Evolutionary conservation across 352 stramenopile species (phyloP).

Genomic region (Peronospora destructor): DNA sequence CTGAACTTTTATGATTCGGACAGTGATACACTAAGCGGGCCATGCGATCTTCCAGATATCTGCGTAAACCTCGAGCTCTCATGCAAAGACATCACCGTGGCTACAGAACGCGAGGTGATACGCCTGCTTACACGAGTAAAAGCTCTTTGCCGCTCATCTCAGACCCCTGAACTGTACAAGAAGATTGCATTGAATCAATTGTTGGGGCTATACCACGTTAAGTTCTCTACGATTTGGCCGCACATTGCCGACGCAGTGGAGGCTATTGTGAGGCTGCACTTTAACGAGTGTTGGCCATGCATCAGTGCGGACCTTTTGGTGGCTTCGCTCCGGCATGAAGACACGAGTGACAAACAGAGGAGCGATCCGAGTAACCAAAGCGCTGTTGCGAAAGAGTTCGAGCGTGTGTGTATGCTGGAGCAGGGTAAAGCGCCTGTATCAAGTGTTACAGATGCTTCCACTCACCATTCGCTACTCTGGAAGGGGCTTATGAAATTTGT

Average conservation of each 20-base stretch:
- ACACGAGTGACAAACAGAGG: conserved; percentile 14
- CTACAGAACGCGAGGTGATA: conserved; percentile 79
- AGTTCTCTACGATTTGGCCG: conserved; percentile 82
- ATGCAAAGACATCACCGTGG: conserved; percentile 47
- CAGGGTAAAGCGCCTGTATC: conserved; percentile 34
- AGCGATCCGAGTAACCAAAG: conserved; percentile 6
- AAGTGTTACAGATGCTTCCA: conserved; percentile 56
- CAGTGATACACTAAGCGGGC: conserved; percentile 39
- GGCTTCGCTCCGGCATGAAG: conserved; percentile 41
- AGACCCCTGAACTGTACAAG: conserved; percentile 79
- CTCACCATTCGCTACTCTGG: conserved; percentile 76
- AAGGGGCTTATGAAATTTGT: conserved; percentile 69
- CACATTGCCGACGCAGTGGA: conserved; percentile 73
- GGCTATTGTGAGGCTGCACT: conserved; percentile 41
- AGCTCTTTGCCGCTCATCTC: conserved; percentile 56
- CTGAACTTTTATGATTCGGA: conserved; percentile 46
- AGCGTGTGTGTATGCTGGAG: conserved; percentile 49
- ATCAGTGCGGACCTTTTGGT: conserved; percentile 46
- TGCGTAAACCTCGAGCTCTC: conserved; percentile 58
- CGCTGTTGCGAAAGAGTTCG: conserved; percentile 35
- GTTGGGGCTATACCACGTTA: conserved; percentile 82
- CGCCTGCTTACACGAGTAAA: conserved; percentile 74
- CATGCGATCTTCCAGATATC: conserved; percentile 64
- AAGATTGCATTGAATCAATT: conserved; percentile 65
- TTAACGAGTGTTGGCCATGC: conserved; percentile 58